These are phyloP conservation scores for Nakazawaea peltata DNA, from an alignment of 805 yeast genomes.

Conservation along the genomic window DNA sequence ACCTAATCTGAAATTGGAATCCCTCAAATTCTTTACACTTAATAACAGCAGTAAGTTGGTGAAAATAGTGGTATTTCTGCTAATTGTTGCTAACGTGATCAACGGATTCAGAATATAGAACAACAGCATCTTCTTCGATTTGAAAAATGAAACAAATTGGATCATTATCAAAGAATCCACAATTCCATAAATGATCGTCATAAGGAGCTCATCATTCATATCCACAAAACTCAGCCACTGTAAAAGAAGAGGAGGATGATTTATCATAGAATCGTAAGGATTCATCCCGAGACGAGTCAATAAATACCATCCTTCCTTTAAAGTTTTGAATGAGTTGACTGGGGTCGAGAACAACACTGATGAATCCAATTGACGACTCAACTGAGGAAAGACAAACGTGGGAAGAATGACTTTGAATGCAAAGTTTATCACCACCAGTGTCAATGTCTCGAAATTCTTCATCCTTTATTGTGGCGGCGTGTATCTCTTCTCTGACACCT, in stretches of 20 bases:
- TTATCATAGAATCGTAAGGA: conserved; percentile 74
- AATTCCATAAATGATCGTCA: conserved; percentile 41
- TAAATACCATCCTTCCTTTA: conserved; percentile 63
- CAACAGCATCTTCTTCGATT: conserved; percentile 21
- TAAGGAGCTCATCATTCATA: conserved; percentile 14
- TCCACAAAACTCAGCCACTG: conserved; percentile 34
- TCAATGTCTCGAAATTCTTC: no score
- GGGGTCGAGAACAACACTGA: conserved; percentile 68
- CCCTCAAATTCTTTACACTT: conserved; percentile 36
- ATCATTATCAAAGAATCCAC: conserved; percentile 54
- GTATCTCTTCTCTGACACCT: no score
- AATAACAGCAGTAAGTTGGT: conserved; percentile 49
- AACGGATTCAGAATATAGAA: conserved; percentile 79
- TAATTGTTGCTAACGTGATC: conserved; percentile 54
- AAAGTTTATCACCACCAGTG: conserved; percentile 17
- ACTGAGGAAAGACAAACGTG: conserved; percentile 17
- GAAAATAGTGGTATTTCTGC: conserved; percentile 60
- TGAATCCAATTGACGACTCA: conserved; percentile 30
- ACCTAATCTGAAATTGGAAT: conserved; percentile 31
- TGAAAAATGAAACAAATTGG: conserved; percentile 38
- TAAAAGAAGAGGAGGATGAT: conserved; percentile 75
- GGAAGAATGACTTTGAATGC: conserved; percentile 19
- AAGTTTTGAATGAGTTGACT: conserved; percentile 54
- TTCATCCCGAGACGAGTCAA: conserved; percentile 37
- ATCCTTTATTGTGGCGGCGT: no score